A percentile compares a stretch with the other conserved stretches of the same genome.
These are phyloP conservation scores for Mortierella sp. DNA, from an alignment of 371 early-diverging fungal genomes.

Conservation along the genomic window DNA sequence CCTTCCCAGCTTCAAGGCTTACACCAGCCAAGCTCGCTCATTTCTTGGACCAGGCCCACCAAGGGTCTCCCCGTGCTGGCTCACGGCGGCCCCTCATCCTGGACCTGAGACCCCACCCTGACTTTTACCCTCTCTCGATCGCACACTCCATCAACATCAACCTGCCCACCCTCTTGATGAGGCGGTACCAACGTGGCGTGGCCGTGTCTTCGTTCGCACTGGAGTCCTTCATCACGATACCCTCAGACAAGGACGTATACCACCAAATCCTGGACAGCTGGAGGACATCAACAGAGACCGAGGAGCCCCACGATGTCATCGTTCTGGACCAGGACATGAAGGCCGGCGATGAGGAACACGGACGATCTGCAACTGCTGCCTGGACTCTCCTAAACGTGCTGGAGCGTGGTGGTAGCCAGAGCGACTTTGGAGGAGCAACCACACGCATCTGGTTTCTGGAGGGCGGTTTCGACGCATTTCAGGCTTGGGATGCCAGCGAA, in stretches of 20 bases:
- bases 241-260: conserved; percentile 68
- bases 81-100: conserved; percentile 31
- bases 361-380: conserved; percentile 62
- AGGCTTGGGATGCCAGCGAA: conserved; percentile 29
- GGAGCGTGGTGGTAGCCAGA: conserved; percentile 54
- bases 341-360: conserved; percentile 55
- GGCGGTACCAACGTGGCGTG: conserved; percentile 67
- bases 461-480: conserved; percentile 65
- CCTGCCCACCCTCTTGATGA: conserved; percentile 69
- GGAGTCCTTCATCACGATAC: conserved; percentile 74
- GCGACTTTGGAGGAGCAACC: conserved; percentile 31
- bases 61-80: conserved; percentile 12
- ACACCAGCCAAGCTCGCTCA: conserved; percentile 25
- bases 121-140: conserved; percentile 36
- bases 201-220: conserved; percentile 71
- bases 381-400: conserved; percentile 73
- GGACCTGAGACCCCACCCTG: conserved; percentile 43
- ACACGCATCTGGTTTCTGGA: conserved; percentile 60
- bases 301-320: conserved; percentile 48
- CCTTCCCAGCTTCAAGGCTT: conserved; percentile 26
- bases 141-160: conserved; percentile 67
- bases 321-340: conserved; percentile 73
- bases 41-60: conserved; percentile 13
- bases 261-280: conserved; percentile 37
- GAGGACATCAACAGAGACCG: conserved; percentile 16